Evolutionary conservation across 2,329 filamentous ascomycete species (phyloP), one percentile per base, ranked within the genome.

Genomic region (Colletotrichum liaoningense): DNA sequence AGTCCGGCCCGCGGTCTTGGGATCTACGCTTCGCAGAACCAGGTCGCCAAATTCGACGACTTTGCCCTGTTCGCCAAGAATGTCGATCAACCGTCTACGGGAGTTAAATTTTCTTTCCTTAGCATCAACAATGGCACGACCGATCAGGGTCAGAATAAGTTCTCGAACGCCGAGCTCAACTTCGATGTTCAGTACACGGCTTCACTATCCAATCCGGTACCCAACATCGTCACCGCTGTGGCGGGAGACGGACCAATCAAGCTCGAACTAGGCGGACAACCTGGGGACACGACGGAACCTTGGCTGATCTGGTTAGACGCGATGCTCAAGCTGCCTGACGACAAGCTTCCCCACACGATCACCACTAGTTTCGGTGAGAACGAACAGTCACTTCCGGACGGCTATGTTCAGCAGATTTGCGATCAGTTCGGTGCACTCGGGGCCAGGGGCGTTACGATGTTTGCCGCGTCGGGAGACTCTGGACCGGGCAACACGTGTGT

Each of bases 321-420:
- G 79, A 84, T 94, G 11, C 83, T 93, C 3, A 79, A 83, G 24
- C 85, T 92, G 24, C 80, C 85, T 1, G 86, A 90, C 72, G 79
- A 84, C 3, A 79, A 88, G 22, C 83, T 94, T 0, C 92, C 93
- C 0, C 86, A 89, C 4, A 89, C 93, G 22, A 85, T 94, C 55
- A 88, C 87, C 54, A 92, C 91, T n/a, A 94, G 92, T 0, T 94
- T 94, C 78, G 92, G 91, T 30, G 91, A 93, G 76, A 86, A 91
- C 59, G 93, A 94, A 78, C 91, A 92, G 79, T 88, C 86, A 4
- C 84, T 94, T 0, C 91, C 91, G 0, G 81, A 82, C 26, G 82
- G 85, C 4, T 93, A 93, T 78, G 88, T 90, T 8, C 84, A 77
- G 14, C 81, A 82, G 12, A 80, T 84, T 14, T 87, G 88, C 77